Evolutionary conservation across 768 basidiomycete species (phyloP), one percentile per base, ranked within the genome.

Genomic region (Lentinula aciculospora): DNA sequence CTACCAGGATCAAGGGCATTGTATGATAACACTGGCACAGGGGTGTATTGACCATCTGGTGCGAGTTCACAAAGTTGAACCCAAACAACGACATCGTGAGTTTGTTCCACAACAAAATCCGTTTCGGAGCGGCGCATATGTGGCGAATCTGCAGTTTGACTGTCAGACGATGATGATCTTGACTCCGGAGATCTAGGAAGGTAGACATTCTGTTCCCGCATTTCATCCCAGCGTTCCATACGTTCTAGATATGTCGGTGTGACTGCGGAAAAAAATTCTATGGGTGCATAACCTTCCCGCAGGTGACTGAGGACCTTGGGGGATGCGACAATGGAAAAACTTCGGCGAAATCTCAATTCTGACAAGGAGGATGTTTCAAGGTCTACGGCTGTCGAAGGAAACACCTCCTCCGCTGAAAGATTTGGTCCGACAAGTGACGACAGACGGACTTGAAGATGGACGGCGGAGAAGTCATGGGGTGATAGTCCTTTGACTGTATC

Each of bases 181-280:
- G 71, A 69, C 29, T 67, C 61, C 21, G 73, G 60, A 55, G 68
- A 71, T 46, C 73, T 67, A 42, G 76, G 69, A 61, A 72, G 73
- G 65, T 67, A 74, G 59, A 75, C 72, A 61, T 83, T 82, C 48
- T 88, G 83, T 62, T 98, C 94, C 32, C 94, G 84, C 77, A 91
- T 80, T 67, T 94, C 90, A 66, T 98, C 96, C 94, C 94, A 97
- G 57, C 89, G 82, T 66, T 94, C 93, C 71, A 98, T 74, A 5
- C 93, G 83, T 60, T 92, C 89, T 63, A 98, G 69, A 70, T 96
- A 98, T 15, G 86, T 88, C 13, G 92, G 82, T 50, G 83, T 85
- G 59, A 88, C 77, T 6, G 85, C 79, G 13, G 91, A 96, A 63
- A 95, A 98, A 69, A 98, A 89, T 65, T 97, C 92, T 65, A 99